Conservation (phyloP, 164 flowering plant genomes). For the Amborella trichopoda region DNA sequence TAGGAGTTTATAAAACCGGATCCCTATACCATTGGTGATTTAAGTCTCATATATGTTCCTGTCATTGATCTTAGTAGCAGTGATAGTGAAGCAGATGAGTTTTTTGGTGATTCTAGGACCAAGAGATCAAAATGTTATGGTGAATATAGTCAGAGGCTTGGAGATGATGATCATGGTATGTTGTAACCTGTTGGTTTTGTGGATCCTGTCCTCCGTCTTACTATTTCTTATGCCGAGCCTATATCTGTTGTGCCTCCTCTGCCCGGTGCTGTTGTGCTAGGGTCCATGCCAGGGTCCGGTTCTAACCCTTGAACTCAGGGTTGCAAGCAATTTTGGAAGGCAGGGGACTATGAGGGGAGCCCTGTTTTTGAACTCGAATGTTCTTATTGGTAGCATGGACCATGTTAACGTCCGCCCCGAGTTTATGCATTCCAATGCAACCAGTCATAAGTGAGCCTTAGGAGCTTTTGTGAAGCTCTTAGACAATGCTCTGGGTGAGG, state of each 20-base stretch:
- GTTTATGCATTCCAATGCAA: constrained; percentile 90
- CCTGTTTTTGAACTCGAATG: neutral
- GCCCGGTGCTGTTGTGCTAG: neutral
- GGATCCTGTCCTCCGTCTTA: constrained; percentile 15
- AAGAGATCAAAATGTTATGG: constrained; percentile 7
- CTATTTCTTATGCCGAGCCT: neutral
- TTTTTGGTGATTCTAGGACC: neutral
- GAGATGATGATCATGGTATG: constrained; percentile 7
- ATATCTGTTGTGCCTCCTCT: neutral
- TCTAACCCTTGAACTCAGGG: neutral
- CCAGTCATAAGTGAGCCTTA: constrained; percentile 96
- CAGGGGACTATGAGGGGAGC: constrained; percentile 67
- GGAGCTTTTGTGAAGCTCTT: constrained; percentile 96
- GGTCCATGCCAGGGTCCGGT: too few species aligned
- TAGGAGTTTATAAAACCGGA: too few species aligned
- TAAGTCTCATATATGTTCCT: too few species aligned
- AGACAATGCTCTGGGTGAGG: constrained; percentile 93
- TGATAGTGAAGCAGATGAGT: constrained; percentile 4
- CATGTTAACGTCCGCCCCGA: constrained; percentile 87
- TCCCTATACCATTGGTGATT: too few species aligned
- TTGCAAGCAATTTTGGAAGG: constrained; percentile 85
- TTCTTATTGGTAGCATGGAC: constrained; percentile 60
- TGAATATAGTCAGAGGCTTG: neutral
- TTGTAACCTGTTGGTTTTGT: constrained; percentile 16
- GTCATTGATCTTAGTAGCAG: constrained; percentile 13